Evolutionary conservation across 495 filamentous ascomycete species (phyloP), one percentile per base, ranked within the genome.

Genomic region (Evernia prunastri): DNA sequence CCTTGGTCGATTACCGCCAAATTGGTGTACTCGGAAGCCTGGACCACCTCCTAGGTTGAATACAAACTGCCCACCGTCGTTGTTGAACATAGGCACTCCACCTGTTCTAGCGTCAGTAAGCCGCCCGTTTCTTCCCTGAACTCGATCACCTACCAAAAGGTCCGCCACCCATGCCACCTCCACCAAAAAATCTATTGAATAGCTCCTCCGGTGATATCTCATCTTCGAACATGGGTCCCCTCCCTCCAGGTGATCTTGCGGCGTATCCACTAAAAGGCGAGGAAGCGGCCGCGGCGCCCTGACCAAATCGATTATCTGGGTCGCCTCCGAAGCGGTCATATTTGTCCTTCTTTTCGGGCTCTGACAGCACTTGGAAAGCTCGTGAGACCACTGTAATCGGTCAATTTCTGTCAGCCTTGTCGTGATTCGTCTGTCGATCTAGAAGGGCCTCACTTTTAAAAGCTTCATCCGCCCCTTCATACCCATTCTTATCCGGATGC

Each of bases 401-500:
- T 36, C 57, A 20, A 37, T 56, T 31, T 6, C 5, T 33, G 65
- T 69, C 39, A 68, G 66, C 58, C 29, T 25, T 45, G 23, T 53
- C 15, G 20, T 45, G 58, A 18, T 27, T 20, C 54, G 25, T n/a
- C 47, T n/a, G 31, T 61, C 43, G 23, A 53, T 35, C 33, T 4
- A n/a, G n/a, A 45, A n/a, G 37, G 45, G 43, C 80, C 86, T 77
- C 72, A 89, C 87, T 76, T 77, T 97, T 97, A 76, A 98, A 98
- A 29, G 94, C 94, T 77, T 98, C 94, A 75, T 96, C 94, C 61
- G 94, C 92, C 40, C 92, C 87, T 36, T 93, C 89, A 75, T 96
- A 92, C n/a, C 91, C 92, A 79, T 97, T 98, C 80, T 98, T 98
- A 79, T 98, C 94, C 62, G 94, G 94, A 79, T 98, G 94, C 62